Evolutionary conservation across 2,329 filamentous ascomycete species (phyloP), one percentile per base, ranked within the genome.

Genomic region (Colletotrichum cuscutae): DNA sequence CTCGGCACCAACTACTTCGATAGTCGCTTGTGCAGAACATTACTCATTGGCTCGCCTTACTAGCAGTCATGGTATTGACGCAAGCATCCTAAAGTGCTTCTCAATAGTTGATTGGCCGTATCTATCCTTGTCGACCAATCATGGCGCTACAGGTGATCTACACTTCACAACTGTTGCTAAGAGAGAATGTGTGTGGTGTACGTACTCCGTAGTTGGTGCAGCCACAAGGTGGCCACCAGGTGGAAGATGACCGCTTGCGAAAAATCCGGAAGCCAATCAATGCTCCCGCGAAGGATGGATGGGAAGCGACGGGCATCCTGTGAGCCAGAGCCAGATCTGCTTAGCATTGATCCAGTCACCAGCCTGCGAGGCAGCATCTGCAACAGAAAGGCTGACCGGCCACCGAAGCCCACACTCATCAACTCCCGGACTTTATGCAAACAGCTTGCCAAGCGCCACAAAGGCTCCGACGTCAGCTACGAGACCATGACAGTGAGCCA

Each of bases 391-490:
- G 65, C 61, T 67, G 72, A 49, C 72, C 71, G 66, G 56, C 75
- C 66, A 70, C 61, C 60, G 62, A 67, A 70, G 72, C 64, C 71
- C 73, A 71, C 71, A 74, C 75, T 74, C 71, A 75, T 57, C 49
- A 26, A 63, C 62, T 58, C 63, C 71, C 74, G 72, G 79, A 80
- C 79, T 80, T 82, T 75, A 81, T 82, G 79, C 80, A 81, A 73
- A 73, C 65, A 58, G 62, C 65, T 52, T 73, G 73, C 73, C 73
- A 74, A 74, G 73, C 58, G 52, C 73, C 68, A 66, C 66, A 52
- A 37, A 71, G 32, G 57, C 37, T 54, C 30, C 56, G 32, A 24
- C 32, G 24, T 54, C 54, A 58, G 49, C 56, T 49, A 42, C 67
- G 46, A 54, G 52, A 63, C 52, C 37, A 24, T 35, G 62, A 24